A percentile compares a stretch with the other conserved stretches of the same genome.
These are phyloP conservation scores for Aureobasidium sp. DNA, from an alignment of 2,329 filamentous ascomycete species.

Conservation along the genomic window DNA sequence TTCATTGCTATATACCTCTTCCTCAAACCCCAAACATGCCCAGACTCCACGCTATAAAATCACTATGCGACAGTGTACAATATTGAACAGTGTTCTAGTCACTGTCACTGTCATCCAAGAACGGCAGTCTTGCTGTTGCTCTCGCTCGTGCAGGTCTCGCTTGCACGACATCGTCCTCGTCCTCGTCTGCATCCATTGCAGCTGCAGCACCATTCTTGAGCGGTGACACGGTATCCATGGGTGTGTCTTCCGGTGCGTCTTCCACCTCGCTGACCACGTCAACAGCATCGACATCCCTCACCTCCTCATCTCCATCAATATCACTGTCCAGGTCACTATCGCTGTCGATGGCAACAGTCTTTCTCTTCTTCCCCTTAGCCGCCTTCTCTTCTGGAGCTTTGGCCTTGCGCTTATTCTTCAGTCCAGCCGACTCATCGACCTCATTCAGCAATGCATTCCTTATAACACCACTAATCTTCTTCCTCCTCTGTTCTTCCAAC, in stretches of 20 bases:
- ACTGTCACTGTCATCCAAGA: slow-evolving; percentile 12
- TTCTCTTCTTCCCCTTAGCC: slow-evolving; percentile 21
- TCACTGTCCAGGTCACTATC: not conserved
- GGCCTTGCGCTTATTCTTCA: slow-evolving; percentile 22
- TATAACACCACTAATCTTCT: slow-evolving; percentile 46
- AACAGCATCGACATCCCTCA: not conserved
- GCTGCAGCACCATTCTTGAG: not conserved
- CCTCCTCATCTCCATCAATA: not conserved
- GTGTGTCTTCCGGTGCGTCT: slow-evolving; percentile 30
- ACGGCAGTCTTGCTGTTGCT: slow-evolving; percentile 7
- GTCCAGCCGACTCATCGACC: slow-evolving; percentile 27
- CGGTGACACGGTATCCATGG: slow-evolving; percentile 15
- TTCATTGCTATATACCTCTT: not conserved
- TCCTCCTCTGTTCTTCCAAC: slow-evolving; percentile 61
- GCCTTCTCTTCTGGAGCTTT: slow-evolving; percentile 11
- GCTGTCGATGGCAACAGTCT: slow-evolving; percentile 17
- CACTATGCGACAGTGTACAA: not conserved
- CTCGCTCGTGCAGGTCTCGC: not conserved
- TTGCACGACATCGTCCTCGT: slow-evolving; percentile 30
- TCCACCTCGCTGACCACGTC: not conserved
- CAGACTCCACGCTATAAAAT: slow-evolving; percentile 4
- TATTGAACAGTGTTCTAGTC: not conserved
- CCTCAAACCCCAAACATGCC: not conserved
- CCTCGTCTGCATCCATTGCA: slow-evolving; percentile 27
- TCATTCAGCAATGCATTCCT: slow-evolving; percentile 41